Percentiles rank a stretch among this genome's conserved stretches.
Evolutionary conservation across 192 early-diverging fungal genomes (phyloP).

Genomic region (Backusella tuberculispora): DNA sequence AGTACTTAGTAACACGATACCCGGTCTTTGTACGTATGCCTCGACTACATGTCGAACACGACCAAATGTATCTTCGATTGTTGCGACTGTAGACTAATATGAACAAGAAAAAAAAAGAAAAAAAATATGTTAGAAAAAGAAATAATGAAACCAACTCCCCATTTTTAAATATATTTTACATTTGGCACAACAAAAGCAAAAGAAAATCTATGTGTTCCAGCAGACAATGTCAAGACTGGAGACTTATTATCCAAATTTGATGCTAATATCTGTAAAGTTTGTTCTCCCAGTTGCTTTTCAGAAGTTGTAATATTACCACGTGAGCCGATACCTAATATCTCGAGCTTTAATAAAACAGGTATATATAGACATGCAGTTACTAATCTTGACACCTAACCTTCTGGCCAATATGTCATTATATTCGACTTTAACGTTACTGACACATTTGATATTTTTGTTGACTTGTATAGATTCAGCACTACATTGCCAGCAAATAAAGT

Average conservation of each 20-base stretch:
- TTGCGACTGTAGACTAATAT: constrained; percentile 26
- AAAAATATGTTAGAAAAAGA: not conserved
- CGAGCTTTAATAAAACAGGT: not conserved
- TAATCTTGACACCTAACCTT: constrained; percentile 22
- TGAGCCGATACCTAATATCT: constrained; percentile 35
- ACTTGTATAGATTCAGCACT: constrained; percentile 14
- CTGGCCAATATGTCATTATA: constrained; percentile 32
- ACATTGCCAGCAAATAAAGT: constrained; percentile 32
- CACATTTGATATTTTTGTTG: constrained; percentile 27
- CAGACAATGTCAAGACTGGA: not conserved
- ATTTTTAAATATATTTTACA: constrained; percentile 16
- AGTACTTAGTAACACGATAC: constrained; percentile 19
- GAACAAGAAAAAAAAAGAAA: constrained; percentile 2
- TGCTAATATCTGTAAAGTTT: constrained; percentile 21
- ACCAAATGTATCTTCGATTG: constrained; percentile 35
- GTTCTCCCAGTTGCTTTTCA: constrained; percentile 33
- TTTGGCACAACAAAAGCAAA: constrained; percentile 37
- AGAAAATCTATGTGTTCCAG: constrained; percentile 30
- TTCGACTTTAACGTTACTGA: constrained; percentile 23
- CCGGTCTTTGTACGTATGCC: constrained; percentile 23
- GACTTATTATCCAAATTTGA: constrained; percentile 13
- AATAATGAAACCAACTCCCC: too few relatives aligned
- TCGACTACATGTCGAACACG: constrained; percentile 30
- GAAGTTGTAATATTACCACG: constrained; percentile 32
- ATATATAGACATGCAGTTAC: not conserved